These are phyloP conservation scores for Volvariella volvacea DNA, from an alignment of 1,284 basidiomycete genomes.

Conservation along the genomic window DNA sequence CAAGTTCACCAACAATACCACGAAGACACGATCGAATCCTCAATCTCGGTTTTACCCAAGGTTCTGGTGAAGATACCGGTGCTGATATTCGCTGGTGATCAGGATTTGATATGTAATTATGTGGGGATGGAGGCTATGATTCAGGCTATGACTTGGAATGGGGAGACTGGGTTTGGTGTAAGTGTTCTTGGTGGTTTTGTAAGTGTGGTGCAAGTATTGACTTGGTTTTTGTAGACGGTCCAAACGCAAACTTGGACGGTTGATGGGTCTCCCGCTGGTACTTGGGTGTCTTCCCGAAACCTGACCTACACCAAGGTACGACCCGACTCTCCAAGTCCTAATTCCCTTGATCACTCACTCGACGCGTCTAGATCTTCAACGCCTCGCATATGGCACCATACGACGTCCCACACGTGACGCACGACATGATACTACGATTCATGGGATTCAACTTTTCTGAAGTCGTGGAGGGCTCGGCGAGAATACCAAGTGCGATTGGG, in stretches of 20 bases:
- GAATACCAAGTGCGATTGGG: conserved; percentile 74
- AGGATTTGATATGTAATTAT: conserved; percentile 96
- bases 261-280: conserved; percentile 73
- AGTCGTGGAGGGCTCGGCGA: conserved; percentile 68
- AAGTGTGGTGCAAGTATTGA: conserved; percentile 7
- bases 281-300: conserved; percentile 86
- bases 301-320: conserved; percentile 88
- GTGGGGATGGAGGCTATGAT: conserved; percentile 87
- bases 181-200: conserved; percentile 22
- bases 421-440: conserved; percentile 98
- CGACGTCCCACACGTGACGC: conserved; percentile 82
- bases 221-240: conserved; percentile 45
- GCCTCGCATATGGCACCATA: conserved; percentile 95
- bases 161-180: conserved; percentile 79
- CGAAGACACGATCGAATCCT: conserved; percentile 54
- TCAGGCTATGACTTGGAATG: conserved; percentile 80
- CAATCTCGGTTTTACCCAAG: conserved; percentile 74
- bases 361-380: conserved; percentile 77
- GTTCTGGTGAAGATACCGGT: conserved; percentile 78
- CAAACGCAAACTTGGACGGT: conserved; percentile 79
- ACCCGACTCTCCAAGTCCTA: neutral
- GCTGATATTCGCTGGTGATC: conserved; percentile 92
- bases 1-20: conserved; percentile 64
- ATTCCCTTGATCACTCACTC: neutral
- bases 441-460: conserved; percentile 84